Evolutionary conservation across 345 rosid genomes (phyloP).

Genomic region (Gossypium ekmanianum): DNA sequence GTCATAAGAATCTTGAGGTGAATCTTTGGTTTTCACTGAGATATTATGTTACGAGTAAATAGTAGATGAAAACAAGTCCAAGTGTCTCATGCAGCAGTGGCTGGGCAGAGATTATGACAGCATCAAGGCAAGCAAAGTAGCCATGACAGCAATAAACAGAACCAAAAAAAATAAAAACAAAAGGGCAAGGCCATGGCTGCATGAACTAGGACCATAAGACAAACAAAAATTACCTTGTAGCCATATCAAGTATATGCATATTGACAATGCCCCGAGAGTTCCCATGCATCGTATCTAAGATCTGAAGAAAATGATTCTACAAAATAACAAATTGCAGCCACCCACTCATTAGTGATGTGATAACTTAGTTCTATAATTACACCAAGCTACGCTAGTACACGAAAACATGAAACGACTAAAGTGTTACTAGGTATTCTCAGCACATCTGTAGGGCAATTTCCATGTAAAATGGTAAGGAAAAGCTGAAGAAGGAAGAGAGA

Average conservation of each 20-base stretch:
- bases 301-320: conserved; percentile 74
- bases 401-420: conserved; percentile 5
- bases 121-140: neutral
- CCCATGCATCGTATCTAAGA: conserved; percentile 75
- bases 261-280: conserved; percentile 48
- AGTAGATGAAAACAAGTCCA: neutral
- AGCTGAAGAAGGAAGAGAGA: neutral
- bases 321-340: conserved; percentile 19
- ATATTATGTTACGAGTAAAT: neutral
- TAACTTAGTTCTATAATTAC: neutral
- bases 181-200: conserved; percentile 5
- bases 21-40: neutral
- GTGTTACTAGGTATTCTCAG: neutral
- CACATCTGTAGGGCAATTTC: neutral
- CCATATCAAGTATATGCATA: conserved; percentile 68
- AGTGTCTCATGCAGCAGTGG: neutral
- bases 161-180: neutral
- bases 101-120: neutral
- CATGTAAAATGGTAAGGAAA: neutral
- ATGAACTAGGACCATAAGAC: conserved; percentile 10
- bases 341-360: neutral
- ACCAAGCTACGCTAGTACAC: neutral
- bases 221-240: conserved; percentile 51
- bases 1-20: neutral
- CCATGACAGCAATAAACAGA: neutral